Evolutionary conservation across 2,329 filamentous ascomycete genomes (phyloP), one percentile per base, ranked within the genome.

Genomic region (Chalaropsis ovoidea): DNA sequence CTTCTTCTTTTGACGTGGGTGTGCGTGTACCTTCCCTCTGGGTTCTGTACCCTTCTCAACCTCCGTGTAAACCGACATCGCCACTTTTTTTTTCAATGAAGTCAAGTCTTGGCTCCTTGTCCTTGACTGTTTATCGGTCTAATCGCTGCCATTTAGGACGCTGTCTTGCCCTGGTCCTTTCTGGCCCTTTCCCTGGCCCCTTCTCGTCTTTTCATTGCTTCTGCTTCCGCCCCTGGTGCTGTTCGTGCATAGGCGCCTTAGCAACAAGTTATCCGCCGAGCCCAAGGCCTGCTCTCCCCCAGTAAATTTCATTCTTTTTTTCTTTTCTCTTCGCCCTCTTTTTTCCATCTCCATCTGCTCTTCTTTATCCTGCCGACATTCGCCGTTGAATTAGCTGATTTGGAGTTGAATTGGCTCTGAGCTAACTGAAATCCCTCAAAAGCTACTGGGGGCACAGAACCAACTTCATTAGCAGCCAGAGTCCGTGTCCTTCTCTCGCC

Each of bases 401-500:
- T 41, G 43, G 43, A 47, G 43, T 17, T 47, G 43, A 47, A 47
- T 47, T 47, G 43, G 43, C 35, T 39, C 5, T 39, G 35, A 7
- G 5, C 47, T 52, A 52, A 24, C 47, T 52, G 47, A 22, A 24
- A 52, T 52, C 47, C 11, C 47, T 52, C 47, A 56, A 15, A 56
- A 31, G 5, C 52, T n/a, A 35, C 52, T 35, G 27, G 49, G 49
- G 52, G 27, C 52, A 17, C 52, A 56, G 8, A 56, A 10, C 27
- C 27, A n/a, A 35, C 52, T 56, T 56, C 52, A 31, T 31, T 56
- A 56, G 15, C 27, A 35, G 27, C 52, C 27, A n/a, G 27, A 8
- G 52, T 56, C 52, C 52, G 52, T 56, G 52, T 31, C 52, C 52
- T n/a, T 2, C 52, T 31, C 52, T 56, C 52, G 13, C 24, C 24